Conservation (phyloP, 192 early-diverging fungal genomes). For the Podila clonocystis region DNA sequence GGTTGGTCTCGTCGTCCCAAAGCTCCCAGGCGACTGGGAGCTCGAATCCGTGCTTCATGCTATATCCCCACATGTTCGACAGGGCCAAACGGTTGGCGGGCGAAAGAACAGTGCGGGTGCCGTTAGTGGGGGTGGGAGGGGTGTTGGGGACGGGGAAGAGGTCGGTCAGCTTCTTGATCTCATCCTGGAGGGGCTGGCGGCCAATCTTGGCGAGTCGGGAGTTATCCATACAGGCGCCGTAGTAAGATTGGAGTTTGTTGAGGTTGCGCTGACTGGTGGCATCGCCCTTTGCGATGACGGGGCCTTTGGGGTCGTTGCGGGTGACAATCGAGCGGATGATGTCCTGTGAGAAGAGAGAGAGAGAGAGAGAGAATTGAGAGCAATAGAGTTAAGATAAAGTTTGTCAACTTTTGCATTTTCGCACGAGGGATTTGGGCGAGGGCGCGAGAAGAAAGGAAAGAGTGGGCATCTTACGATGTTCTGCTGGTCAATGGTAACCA, state of each 20-base stretch:
- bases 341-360: slow-evolving; percentile 15
- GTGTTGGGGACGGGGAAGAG: slow-evolving; percentile 32
- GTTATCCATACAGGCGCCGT: slow-evolving; percentile 63
- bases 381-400: slow-evolving; percentile 6
- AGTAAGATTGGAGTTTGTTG: slow-evolving; percentile 62
- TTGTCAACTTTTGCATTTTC: not conserved
- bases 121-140: not conserved
- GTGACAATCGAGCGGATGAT: slow-evolving; percentile 54
- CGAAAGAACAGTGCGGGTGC: slow-evolving; percentile 4
- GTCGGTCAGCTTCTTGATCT: slow-evolving; percentile 32
- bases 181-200: slow-evolving; percentile 32
- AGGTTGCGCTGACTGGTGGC: slow-evolving; percentile 55
- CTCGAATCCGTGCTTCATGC: slow-evolving; percentile 19
- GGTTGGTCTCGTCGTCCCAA: slow-evolving; percentile 1
- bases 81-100: slow-evolving; percentile 12
- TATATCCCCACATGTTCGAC: slow-evolving; percentile 17
- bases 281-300: slow-evolving; percentile 43
- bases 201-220: slow-evolving; percentile 31
- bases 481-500: slow-evolving; percentile 10
- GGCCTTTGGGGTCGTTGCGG: slow-evolving; percentile 27
- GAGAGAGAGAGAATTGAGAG: not conserved
- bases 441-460: not conserved
- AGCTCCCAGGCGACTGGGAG: slow-evolving; percentile 4
- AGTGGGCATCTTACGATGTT: slow-evolving; percentile 4
- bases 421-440: not conserved